A percentile compares a stretch with the other conserved stretches of the same genome.
Evolutionary conservation across 1,139 yeast genomes (phyloP).

Genomic region (Zygoascus hellenicus): DNA sequence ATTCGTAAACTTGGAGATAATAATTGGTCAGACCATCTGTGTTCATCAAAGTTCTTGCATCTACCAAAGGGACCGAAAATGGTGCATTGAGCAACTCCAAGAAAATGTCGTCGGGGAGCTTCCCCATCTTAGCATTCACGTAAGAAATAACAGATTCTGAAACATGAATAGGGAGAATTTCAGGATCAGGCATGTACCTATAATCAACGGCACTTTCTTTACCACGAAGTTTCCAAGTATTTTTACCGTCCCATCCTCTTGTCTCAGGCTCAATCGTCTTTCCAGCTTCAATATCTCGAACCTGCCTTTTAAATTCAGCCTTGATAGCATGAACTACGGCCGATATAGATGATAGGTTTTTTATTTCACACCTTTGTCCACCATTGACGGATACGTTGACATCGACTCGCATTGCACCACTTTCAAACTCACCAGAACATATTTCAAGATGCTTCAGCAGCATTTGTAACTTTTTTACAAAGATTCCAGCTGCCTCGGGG

Average conservation of each 20-base stretch:
- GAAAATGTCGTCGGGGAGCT: constrained; percentile 57
- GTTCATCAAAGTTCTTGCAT: constrained; percentile 58
- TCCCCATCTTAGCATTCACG: constrained; percentile 46
- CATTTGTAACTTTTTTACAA: constrained; percentile 74
- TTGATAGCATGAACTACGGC: constrained; percentile 74
- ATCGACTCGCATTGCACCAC: constrained; percentile 93
- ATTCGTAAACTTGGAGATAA: constrained; percentile 44
- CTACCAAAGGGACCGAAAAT: constrained; percentile 58
- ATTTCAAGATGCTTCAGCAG: constrained; percentile 62
- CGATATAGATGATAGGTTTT: constrained; percentile 78
- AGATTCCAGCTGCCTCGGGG: constrained; percentile 65
- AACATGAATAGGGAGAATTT: constrained; percentile 56
- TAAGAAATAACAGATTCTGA: constrained; percentile 38
- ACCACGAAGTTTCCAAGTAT: constrained; percentile 58
- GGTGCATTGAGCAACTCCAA: constrained; percentile 46
- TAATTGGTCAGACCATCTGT: constrained; percentile 45
- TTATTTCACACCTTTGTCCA: constrained; percentile 71
- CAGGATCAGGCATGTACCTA: constrained; percentile 92
- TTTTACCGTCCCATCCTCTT: constrained; percentile 81
- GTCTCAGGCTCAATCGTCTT: constrained; percentile 57
- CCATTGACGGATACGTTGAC: constrained; percentile 78
- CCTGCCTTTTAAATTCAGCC: constrained; percentile 71
- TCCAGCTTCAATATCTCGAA: constrained; percentile 37
- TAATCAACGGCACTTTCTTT: constrained; percentile 85
- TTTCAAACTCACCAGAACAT: constrained; percentile 86